Conservation (phyloP, 176 grass and related monocot species). For the Panicum miliaceum region DNA sequence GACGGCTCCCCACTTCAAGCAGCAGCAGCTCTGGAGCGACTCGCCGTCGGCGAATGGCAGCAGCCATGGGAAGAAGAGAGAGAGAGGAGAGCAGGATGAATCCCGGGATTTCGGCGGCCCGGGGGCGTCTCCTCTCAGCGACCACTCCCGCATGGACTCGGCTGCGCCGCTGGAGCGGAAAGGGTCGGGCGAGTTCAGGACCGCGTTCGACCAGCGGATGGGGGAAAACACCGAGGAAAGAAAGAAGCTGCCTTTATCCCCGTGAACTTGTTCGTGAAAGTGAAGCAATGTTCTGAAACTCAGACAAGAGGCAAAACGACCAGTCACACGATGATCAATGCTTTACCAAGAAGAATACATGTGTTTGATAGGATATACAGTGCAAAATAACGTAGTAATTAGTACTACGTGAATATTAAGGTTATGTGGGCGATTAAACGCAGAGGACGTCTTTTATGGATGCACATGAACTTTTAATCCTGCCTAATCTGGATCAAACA, state of each 20-base stretch:
- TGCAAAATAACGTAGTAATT: too few species aligned
- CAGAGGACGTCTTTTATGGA: too few species aligned
- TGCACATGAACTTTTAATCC: neutral
- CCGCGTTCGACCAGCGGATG: slow-evolving; percentile 2
- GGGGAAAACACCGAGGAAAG: neutral
- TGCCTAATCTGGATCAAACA: neutral
- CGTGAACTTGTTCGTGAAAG: neutral
- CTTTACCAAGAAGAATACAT: too few species aligned
- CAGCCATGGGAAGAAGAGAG: neutral
- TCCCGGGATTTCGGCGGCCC: neutral
- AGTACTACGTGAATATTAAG: too few species aligned
- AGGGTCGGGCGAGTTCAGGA: neutral
- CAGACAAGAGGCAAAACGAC: too few species aligned
- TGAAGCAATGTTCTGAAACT: neutral
- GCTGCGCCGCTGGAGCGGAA: neutral
- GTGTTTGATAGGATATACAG: too few species aligned
- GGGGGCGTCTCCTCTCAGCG: neutral
- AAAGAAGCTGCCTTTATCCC: neutral
- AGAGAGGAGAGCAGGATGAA: too few species aligned
- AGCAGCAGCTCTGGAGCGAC: neutral
- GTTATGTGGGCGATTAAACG: too few species aligned
- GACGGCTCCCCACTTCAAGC: slow-evolving; percentile 40
- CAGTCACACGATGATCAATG: too few species aligned
- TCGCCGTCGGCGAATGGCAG: neutral
- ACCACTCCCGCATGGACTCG: neutral